Conservation (phyloP, 441 rosid genomes). For the Croton laevigatus region DNA sequence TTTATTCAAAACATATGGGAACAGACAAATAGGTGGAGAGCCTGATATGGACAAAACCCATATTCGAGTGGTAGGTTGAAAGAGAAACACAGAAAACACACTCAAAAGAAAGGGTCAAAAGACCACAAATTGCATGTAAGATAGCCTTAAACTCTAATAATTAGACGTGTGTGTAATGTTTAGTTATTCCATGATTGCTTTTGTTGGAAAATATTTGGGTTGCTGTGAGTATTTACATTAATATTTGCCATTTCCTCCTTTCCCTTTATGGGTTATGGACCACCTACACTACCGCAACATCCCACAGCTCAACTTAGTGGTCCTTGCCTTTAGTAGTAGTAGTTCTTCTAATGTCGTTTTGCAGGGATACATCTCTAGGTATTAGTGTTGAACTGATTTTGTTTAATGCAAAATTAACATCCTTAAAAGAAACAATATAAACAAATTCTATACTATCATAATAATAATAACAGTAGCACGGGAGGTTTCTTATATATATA, state of each 20-base stretch:
- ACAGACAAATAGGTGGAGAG: background rate
- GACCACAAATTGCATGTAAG: background rate
- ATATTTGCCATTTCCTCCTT: background rate
- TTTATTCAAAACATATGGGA: background rate
- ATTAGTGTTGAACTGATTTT: background rate
- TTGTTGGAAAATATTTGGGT: conserved; percentile 13
- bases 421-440: conserved; percentile 2
- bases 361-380: background rate
- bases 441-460: background rate
- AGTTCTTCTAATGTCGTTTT: background rate
- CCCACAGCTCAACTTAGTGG: background rate
- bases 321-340: background rate
- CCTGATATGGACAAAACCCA: background rate
- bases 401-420: background rate
- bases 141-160: background rate
- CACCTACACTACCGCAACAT: background rate
- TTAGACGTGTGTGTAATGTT: background rate
- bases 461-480: background rate
- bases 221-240: conserved; percentile 6
- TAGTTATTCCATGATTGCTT: background rate
- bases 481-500: background rate
- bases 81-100: background rate
- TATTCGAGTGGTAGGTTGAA: background rate
- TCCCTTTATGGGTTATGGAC: background rate
- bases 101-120: background rate